Evolutionary conservation across 2,329 filamentous ascomycete genomes (phyloP), one percentile per base, ranked within the genome.

Genomic region (Akanthomyces dipterigenus): DNA sequence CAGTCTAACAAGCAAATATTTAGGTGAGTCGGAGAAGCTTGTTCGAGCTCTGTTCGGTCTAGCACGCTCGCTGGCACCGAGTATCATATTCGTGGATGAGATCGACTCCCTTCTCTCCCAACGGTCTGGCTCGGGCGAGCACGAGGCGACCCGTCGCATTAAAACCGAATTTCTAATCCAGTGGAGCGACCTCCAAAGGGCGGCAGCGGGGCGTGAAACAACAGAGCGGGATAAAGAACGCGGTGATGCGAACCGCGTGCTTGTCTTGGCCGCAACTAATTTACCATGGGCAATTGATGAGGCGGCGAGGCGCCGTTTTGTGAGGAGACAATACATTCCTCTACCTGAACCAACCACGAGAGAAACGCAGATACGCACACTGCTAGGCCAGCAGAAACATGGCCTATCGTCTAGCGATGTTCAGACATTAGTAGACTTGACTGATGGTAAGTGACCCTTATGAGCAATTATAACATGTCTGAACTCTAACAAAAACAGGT

Each of bases 151-250:
- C 0, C 82, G 93, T 62, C 85, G 95, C 60, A 96, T 97, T 70
- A 99, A 99, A 76, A 99, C 95, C 0, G 95, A 99, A 71, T 99
- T 99, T 68, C 78, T 99, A 34, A 97, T 99, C 31, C 93, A 97
- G 70, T 99, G 95, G 95, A 95, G 90, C 62, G 92, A 97, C 71
- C 77, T 99, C 2, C 92, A 96, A 70, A 87, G 91, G 65, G 95
- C 95, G 3, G 95, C 95, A 7, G 93, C 93, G 4, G 93, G 93
- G 0, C 83, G 90, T 42, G 91, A 96, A 70, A 79, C 84, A 53
- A 82, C 73, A 16, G 82, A 85, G 16, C 87, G 82, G 62, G 85
- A 89, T 40, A 89, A 84, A 66, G 85, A 88, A 63, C 81, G 81
- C 60, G 91, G 91, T 0, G 93, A 98, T 73, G 86, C 93, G 5